These are phyloP conservation scores for Calonectria crousiana DNA, from an alignment of 2,329 filamentous ascomycete genomes.

Conservation along the genomic window DNA sequence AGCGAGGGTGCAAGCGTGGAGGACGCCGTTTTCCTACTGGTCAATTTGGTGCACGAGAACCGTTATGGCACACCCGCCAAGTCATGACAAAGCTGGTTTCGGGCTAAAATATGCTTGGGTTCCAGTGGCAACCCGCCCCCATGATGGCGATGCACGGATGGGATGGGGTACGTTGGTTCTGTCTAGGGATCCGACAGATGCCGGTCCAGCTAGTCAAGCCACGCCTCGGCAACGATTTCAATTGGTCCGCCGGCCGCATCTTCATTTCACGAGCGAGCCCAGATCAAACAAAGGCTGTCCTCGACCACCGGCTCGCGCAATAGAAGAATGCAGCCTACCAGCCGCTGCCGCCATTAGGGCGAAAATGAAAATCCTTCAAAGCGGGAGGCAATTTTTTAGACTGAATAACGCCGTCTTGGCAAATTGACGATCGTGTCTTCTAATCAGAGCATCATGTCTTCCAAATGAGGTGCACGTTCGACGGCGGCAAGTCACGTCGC, in stretches of 20 bases:
- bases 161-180: neutral
- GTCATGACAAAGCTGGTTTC: conserved; percentile 22
- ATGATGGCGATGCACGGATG: conserved; percentile 18
- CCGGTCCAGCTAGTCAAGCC: conserved; percentile 9
- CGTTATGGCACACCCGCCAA: conserved; percentile 7
- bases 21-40: neutral
- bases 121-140: conserved; percentile 22
- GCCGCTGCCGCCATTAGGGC: neutral
- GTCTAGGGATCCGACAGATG: conserved; percentile 8
- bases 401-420: neutral
- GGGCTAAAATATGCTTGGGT: conserved; percentile 4
- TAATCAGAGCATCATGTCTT: too few species aligned
- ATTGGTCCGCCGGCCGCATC: neutral
- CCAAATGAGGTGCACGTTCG: neutral
- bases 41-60: conserved; percentile 4
- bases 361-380: neutral
- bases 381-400: neutral
- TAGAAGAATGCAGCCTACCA: neutral
- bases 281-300: neutral
- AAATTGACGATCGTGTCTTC: neutral
- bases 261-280: neutral
- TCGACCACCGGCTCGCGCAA: neutral
- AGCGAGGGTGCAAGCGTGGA: neutral
- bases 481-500: neutral
- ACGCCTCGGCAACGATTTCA: neutral